Evolutionary conservation across 352 stramenopile genomes (phyloP).

Genomic region (Paralagenidium karlingii): DNA sequence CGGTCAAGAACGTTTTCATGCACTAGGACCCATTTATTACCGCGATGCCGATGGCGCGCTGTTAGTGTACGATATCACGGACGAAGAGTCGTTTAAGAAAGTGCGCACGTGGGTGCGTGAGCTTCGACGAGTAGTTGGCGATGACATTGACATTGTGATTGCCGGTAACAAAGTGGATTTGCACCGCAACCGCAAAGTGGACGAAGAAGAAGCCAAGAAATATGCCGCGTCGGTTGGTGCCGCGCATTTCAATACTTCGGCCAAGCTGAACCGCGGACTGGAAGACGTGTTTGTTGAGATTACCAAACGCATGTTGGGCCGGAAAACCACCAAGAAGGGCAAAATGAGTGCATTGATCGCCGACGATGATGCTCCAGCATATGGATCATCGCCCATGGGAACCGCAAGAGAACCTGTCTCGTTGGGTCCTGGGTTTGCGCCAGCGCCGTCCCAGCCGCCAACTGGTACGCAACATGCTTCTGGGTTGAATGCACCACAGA

Average conservation of each 20-base stretch:
- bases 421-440: slow-evolving; percentile 4
- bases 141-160: slow-evolving; percentile 87
- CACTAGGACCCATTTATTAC: slow-evolving; percentile 84
- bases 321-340: slow-evolving; percentile 30
- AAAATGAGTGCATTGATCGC: slow-evolving; percentile 75
- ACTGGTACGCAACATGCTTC: not conserved
- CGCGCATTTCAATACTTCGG: slow-evolving; percentile 83
- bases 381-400: slow-evolving; percentile 8
- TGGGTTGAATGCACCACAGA: slow-evolving; percentile 3
- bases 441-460: not conserved
- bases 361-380: slow-evolving; percentile 39
- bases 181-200: slow-evolving; percentile 80
- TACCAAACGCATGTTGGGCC: slow-evolving; percentile 69
- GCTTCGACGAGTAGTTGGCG: slow-evolving; percentile 81
- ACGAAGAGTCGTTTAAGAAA: slow-evolving; percentile 86
- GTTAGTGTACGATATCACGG: slow-evolving; percentile 89
- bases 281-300: slow-evolving; percentile 88
- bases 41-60: slow-evolving; percentile 79
- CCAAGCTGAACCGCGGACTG: slow-evolving; percentile 86
- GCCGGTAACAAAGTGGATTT: slow-evolving; percentile 90
- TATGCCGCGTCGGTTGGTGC: slow-evolving; percentile 83
- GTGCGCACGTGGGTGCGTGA: slow-evolving; percentile 90
- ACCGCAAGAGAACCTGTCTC: not conserved
- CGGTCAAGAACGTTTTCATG: slow-evolving; percentile 81
- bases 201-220: slow-evolving; percentile 63